Evolutionary conservation across 75 land plant genomes (phyloP).

Genomic region (Adiantum capillusveneris): DNA sequence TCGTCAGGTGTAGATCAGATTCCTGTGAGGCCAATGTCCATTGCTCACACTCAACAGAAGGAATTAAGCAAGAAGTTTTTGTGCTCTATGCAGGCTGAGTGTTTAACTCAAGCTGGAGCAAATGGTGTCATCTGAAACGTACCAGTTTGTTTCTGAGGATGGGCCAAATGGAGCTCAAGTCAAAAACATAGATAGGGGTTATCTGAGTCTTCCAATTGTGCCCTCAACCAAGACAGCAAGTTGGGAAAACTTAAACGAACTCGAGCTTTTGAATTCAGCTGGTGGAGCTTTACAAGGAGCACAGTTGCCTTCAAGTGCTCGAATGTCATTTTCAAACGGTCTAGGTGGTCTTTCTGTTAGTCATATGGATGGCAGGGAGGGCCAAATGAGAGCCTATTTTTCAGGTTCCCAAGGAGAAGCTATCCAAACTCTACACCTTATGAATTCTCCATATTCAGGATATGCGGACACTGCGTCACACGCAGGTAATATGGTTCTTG

Average conservation of each 20-base stretch:
- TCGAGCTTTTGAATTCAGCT: constrained; percentile 1
- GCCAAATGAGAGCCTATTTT: neutral
- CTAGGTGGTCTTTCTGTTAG: neutral
- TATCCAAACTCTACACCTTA: neutral
- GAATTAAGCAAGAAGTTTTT: too few species aligned
- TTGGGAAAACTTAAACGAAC: neutral
- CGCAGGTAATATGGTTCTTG: neutral
- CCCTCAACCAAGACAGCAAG: neutral
- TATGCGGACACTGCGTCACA: neutral
- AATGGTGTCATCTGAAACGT: neutral
- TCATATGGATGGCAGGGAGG: neutral
- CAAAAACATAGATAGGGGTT: neutral
- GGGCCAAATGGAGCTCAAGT: neutral
- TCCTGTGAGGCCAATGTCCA: too few species aligned
- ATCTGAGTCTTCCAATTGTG: neutral
- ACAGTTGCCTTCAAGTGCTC: neutral
- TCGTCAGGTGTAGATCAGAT: too few species aligned
- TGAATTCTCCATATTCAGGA: neutral
- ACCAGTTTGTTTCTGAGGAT: neutral
- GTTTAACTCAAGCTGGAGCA: too few species aligned
- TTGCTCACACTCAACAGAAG: too few species aligned
- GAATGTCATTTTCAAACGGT: neutral
- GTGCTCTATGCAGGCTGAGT: too few species aligned
- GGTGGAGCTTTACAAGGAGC: neutral
- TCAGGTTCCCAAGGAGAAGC: neutral